These are phyloP conservation scores for Asterella californica DNA, from an alignment of 225 moss, liverwort and hornwort species.

Conservation along the genomic window DNA sequence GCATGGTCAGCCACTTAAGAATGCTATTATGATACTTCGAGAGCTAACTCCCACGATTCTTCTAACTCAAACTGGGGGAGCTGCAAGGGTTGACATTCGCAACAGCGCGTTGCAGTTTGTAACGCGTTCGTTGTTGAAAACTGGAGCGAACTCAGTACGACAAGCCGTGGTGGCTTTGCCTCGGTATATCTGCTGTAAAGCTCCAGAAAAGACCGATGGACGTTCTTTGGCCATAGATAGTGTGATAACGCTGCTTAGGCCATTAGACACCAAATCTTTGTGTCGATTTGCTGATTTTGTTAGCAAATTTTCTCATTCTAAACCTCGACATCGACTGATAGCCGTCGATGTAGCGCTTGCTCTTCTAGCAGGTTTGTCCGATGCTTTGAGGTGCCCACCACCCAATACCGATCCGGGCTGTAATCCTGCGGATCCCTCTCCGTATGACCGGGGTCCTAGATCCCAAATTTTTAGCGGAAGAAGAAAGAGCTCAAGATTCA, in stretches of 20 bases:
- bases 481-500: constrained; percentile 1
- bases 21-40: constrained; percentile 39
- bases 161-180: constrained; percentile 44
- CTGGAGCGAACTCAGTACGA: constrained; percentile 17
- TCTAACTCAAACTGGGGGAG: constrained; percentile 33
- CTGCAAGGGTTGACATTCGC: constrained; percentile 25
- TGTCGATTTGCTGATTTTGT: constrained; percentile 44
- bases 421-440: not conserved
- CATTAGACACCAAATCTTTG: constrained; percentile 28
- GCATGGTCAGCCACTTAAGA: constrained; percentile 44
- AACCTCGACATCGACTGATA: constrained; percentile 48
- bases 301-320: constrained; percentile 44
- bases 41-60: constrained; percentile 49
- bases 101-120: constrained; percentile 45
- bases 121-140: constrained; percentile 20
- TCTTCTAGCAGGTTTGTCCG: constrained; percentile 39
- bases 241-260: constrained; percentile 32
- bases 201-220: constrained; percentile 52
- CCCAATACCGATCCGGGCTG: not conserved
- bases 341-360: constrained; percentile 47
- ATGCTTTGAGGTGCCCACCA: constrained; percentile 24
- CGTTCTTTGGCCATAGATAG: constrained; percentile 46
- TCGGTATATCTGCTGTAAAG: constrained; percentile 52
- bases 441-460: constrained; percentile 11
- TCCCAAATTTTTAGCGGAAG: not conserved